Conservation (phyloP, 345 rosid species). For the Firmiana major region DNA sequence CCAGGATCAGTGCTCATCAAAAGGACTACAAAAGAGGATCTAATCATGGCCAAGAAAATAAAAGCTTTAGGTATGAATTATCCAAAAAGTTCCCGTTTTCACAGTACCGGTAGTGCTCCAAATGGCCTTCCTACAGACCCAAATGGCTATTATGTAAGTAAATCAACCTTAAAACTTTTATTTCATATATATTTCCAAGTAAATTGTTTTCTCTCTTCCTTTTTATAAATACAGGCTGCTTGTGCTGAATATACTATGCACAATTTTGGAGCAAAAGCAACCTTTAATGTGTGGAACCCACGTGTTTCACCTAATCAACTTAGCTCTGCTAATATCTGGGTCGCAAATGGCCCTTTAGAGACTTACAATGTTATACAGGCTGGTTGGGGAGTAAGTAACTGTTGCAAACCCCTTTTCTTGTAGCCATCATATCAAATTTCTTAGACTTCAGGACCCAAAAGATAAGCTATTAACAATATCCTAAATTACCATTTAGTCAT, state of each 20-base stretch:
- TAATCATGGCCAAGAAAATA: background rate
- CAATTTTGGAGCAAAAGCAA: conserved; percentile 3
- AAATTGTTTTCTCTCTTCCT: background rate
- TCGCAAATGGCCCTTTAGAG: background rate
- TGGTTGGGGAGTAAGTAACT: conserved; percentile 11
- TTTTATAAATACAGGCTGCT: background rate
- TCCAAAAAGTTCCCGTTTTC: background rate
- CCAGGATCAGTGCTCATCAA: conserved; percentile 10
- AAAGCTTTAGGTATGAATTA: background rate
- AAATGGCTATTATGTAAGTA: background rate
- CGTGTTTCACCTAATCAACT: background rate
- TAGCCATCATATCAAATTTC: background rate
- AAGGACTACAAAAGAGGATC: background rate
- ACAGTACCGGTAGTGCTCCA: background rate
- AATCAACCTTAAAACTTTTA: background rate
- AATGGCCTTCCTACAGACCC: no score
- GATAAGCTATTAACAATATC: no score
- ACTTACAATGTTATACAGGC: background rate
- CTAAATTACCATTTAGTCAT: background rate
- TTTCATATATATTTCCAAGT: background rate
- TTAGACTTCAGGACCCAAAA: background rate
- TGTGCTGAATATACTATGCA: background rate
- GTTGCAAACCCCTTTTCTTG: background rate
- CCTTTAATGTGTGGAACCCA: background rate
- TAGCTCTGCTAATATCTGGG: background rate